Percentiles rank a stretch among this genome's conserved stretches.
Evolutionary conservation across 805 yeast species (phyloP).

Genomic region (Novakomyces olei): DNA sequence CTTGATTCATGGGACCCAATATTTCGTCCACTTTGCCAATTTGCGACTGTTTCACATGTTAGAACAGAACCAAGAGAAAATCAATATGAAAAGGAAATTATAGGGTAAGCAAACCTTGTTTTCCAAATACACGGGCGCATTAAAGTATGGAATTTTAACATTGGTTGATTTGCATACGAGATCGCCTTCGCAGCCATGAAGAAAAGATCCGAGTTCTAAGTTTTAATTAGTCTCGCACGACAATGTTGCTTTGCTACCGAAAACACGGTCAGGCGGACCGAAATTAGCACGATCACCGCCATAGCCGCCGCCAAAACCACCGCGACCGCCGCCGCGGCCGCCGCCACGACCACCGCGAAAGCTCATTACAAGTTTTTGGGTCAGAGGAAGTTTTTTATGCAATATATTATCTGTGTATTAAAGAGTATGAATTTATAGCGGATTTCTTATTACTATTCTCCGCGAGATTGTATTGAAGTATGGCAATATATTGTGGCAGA

Average conservation of each 20-base stretch:
- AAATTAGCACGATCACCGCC: neutral
- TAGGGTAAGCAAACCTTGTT: conserved; percentile 28
- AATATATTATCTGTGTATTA: too few species aligned
- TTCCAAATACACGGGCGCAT: conserved; percentile 93
- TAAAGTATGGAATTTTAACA: conserved; percentile 87
- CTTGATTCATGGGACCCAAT: conserved; percentile 91
- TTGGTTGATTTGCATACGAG: conserved; percentile 90
- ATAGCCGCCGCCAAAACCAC: conserved; percentile 4
- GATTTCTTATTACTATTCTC: too few species aligned
- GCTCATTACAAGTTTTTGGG: too few species aligned
- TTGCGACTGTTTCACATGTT: conserved; percentile 26
- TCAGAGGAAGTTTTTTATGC: too few species aligned
- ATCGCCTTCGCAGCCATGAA: conserved; percentile 91
- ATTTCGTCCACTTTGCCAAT: conserved; percentile 97
- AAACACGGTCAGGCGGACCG: conserved; percentile 5
- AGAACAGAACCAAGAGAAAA: neutral
- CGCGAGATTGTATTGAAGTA: too few species aligned
- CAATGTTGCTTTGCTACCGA: neutral
- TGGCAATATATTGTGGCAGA: too few species aligned
- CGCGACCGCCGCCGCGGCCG: neutral
- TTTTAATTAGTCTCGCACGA: neutral
- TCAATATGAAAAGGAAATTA: neutral
- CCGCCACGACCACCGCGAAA: conserved; percentile 5
- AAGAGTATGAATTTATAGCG: too few species aligned
- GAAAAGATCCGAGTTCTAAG: conserved; percentile 48